Base-by-base conservation (phyloP, 2,329 filamentous ascomycete genomes). In the Claviceps sp. region DNA sequence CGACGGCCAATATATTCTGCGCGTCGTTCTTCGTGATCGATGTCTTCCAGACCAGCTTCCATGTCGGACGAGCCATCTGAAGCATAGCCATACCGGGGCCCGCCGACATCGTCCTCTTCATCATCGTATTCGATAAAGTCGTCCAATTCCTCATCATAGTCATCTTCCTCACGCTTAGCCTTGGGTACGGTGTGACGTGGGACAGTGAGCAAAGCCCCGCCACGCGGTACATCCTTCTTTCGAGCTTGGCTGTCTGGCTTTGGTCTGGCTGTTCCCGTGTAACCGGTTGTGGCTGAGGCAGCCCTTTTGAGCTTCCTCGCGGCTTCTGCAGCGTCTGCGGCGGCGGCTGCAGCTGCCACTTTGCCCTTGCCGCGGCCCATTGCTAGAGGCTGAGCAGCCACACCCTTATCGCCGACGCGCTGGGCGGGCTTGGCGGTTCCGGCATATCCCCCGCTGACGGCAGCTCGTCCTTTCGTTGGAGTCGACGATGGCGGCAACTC, bases 11-110 rank as follows among this genome's bases (percentile, higher is more conserved):
- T 72, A 34, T 70, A 66, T 54, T 83, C 76, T 2, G 85, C 83
- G 48, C 70, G 62, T 46, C 73, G 70, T 63, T 91, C 86, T 64
- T 91, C 86, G 38, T 76, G 70, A 54, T 88, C 84, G 50, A 90
- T 78, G 58, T 89, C 85, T 54, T 82, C 83, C 39, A 84, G 64
- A 37, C 84, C 85, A 2, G 84, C 86, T 64, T 89, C 85, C 83
- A 89, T 89, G 59, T 88, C 86, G 5, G 83, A 87, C 5, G 82
- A 85, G 5, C 64, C 79, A 51, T 85, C 84, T 0, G 80, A 82
- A 2, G 71, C 76, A 56, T 86, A 83, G 47, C 72, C 73, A 54
- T 77, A 75, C 5, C 68, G 66, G 36, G 66, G 69, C 7, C 68
- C 65, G 13, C 57, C 64, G 2, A 63, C 66, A 0, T 75, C 71